A percentile compares a stretch with the other conserved stretches of the same genome.
phyloP scores from a whole-genome alignment of 176 grass and related monocot genomes.

The Echinochloa phyllopogon region DNA sequence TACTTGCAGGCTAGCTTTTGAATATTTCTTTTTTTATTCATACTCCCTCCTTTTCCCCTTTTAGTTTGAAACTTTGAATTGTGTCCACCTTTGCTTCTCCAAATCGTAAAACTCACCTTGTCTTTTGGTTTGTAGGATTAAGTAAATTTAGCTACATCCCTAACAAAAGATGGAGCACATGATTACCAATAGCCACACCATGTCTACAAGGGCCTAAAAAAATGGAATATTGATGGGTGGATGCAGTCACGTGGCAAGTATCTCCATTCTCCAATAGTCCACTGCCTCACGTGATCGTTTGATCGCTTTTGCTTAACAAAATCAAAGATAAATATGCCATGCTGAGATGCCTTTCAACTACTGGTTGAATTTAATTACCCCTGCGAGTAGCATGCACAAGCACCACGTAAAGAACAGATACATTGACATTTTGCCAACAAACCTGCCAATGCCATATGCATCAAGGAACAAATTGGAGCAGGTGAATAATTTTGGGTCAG shows the following conservation, averaged over 20 bases:
- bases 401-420: constrained; percentile 30
- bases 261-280: constrained; percentile 48
- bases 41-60: constrained; percentile 31
- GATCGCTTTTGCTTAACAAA: constrained; percentile 46
- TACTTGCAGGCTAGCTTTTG: constrained; percentile 36
- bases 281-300: constrained; percentile 60
- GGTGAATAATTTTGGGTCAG: constrained; percentile 33
- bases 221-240: constrained; percentile 45
- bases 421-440: constrained; percentile 51
- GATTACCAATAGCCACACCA: constrained; percentile 44
- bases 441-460: constrained; percentile 37
- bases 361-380: constrained; percentile 18
- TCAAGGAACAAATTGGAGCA: constrained; percentile 39
- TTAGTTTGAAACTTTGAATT: constrained; percentile 53
- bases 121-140: constrained; percentile 27
- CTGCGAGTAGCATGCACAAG: constrained; percentile 31
- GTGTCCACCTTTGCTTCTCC: constrained; percentile 44
- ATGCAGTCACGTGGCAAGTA: constrained; percentile 50
- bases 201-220: constrained; percentile 39
- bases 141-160: constrained; percentile 12
- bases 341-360: constrained; percentile 52
- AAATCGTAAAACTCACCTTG: constrained; percentile 34
- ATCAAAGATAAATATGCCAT: constrained; percentile 9
- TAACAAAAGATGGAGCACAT: constrained; percentile 41
- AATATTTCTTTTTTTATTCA: constrained; percentile 41